Evolutionary conservation across 169 alveolate species (phyloP).

Genomic region (Eimeria zaria): DNA sequence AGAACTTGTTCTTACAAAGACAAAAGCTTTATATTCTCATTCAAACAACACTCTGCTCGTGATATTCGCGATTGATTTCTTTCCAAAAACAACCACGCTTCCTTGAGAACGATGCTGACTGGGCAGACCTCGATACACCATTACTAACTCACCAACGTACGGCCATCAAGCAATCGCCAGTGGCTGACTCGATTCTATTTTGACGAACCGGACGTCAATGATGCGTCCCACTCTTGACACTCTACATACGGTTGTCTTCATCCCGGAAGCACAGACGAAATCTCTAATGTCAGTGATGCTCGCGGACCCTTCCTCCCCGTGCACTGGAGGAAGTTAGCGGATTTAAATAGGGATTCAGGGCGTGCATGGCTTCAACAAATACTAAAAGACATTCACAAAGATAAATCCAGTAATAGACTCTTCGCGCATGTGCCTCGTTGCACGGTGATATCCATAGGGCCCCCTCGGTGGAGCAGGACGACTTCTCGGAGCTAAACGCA

Average conservation of each 20-base stretch:
- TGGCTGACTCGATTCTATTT: not conserved
- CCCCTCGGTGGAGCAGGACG: slow-evolving; percentile 49
- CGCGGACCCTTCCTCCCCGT: not conserved
- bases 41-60: not conserved
- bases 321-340: too few relatives aligned
- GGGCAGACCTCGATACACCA: not conserved
- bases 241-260: not conserved
- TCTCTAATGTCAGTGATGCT: not conserved
- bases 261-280: not conserved
- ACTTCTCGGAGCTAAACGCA: slow-evolving; percentile 42
- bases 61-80: not conserved
- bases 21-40: not conserved
- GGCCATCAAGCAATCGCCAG: not conserved
- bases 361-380: not conserved
- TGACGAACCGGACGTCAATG: not conserved
- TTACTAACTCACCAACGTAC: not conserved
- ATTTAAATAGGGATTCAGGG: not conserved
- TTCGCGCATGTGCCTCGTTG: not conserved
- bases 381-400: not conserved
- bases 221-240: not conserved
- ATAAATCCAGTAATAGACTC: not conserved
- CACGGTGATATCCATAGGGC: slow-evolving; percentile 52
- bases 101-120: not conserved
- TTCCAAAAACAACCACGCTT: not conserved
- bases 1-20: too few relatives aligned